Conservation (phyloP, 768 basidiomycete species). For the Leccinum imitatum region DNA sequence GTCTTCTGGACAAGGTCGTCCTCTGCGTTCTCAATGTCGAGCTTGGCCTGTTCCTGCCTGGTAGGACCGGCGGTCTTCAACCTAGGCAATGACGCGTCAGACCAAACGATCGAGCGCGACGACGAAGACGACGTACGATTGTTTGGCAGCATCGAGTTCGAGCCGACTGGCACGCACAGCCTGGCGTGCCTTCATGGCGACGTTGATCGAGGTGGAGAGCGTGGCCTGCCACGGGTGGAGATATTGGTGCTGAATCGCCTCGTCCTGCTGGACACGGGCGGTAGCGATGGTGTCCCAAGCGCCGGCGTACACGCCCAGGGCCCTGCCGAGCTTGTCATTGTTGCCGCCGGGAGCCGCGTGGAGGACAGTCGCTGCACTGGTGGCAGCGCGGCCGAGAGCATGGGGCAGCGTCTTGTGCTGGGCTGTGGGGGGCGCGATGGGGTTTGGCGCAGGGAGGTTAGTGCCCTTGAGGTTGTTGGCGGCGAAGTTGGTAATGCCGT, state of each 20-base stretch:
- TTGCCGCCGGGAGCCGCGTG: constrained; percentile 44
- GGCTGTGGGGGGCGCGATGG: constrained; percentile 50
- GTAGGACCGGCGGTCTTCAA: constrained; percentile 74
- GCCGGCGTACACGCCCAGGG: constrained; percentile 72
- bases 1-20: constrained; percentile 98
- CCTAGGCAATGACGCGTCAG: constrained; percentile 39
- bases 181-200: constrained; percentile 91
- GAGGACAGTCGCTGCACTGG: constrained; percentile 51
- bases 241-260: constrained; percentile 62
- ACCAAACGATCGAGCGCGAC: neutral
- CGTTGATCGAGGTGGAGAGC: constrained; percentile 74
- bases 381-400: constrained; percentile 83
- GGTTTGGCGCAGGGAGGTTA: constrained; percentile 70
- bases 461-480: constrained; percentile 88
- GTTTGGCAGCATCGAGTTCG: constrained; percentile 90
- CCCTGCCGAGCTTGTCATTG: constrained; percentile 73
- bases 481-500: constrained; percentile 79
- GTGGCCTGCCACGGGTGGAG: constrained; percentile 87
- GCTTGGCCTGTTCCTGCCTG: constrained; percentile 87
- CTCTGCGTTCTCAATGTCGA: constrained; percentile 93
- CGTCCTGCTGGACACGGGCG: constrained; percentile 81
- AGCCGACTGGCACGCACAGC: constrained; percentile 77
- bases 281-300: constrained; percentile 83
- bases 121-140: constrained; percentile 52
- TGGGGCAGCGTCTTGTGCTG: constrained; percentile 98